Evolutionary conservation across 306 rosid genomes (phyloP).

Genomic region (Cucurbita argyrosperma): DNA sequence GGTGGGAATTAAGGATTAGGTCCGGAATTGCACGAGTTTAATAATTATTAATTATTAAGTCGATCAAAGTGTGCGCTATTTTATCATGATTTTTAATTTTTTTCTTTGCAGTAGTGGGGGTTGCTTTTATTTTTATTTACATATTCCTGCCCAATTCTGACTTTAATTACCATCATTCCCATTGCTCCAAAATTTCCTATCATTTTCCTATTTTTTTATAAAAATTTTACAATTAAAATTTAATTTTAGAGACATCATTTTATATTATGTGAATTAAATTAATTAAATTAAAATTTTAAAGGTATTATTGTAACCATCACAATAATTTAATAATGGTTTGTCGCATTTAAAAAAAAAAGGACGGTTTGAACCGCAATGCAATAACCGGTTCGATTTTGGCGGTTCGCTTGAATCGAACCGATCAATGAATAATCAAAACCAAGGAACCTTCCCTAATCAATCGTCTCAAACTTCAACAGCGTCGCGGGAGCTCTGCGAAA

Average conservation of each 20-base stretch:
- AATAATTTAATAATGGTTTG: too few species aligned
- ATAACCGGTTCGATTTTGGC: background rate
- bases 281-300: too few species aligned
- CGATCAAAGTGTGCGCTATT: background rate
- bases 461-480: background rate
- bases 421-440: background rate
- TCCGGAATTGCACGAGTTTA: background rate
- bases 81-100: background rate
- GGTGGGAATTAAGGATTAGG: background rate
- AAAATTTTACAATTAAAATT: too few species aligned
- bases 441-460: background rate
- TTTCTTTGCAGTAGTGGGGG: background rate
- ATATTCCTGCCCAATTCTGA: background rate
- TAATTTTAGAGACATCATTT: too few species aligned
- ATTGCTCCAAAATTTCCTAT: background rate
- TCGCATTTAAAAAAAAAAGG: too few species aligned
- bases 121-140: background rate
- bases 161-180: background rate
- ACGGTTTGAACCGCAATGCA: background rate
- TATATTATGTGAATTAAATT: too few species aligned
- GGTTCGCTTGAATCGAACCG: background rate
- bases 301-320: too few species aligned
- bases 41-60: background rate
- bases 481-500: conserved; percentile 6
- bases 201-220: background rate